Conservation (phyloP, 1,139 yeast genomes). For the Suhomyces bokatorum region DNA sequence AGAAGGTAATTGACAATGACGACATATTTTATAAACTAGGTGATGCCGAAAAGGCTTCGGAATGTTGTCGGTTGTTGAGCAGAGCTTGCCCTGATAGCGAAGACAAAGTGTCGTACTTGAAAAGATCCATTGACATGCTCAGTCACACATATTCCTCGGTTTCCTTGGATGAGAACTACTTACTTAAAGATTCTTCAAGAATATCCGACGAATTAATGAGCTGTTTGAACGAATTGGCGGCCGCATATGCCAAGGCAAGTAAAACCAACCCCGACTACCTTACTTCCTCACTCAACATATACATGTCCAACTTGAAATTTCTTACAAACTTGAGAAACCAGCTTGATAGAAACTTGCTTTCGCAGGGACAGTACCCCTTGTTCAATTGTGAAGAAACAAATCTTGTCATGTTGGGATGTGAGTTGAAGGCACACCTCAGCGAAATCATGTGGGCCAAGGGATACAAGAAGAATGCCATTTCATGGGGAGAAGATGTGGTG, state of each 20-base stretch:
- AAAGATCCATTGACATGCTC: constrained; percentile 46
- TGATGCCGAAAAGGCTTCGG: constrained; percentile 46
- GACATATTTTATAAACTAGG: constrained; percentile 42
- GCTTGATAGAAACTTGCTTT: constrained; percentile 20
- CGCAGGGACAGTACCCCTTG: constrained; percentile 38
- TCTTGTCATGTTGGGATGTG: constrained; percentile 31
- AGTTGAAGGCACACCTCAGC: constrained; percentile 58
- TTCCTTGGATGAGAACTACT: constrained; percentile 26
- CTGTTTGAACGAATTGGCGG: constrained; percentile 40
- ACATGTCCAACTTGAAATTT: constrained; percentile 37
- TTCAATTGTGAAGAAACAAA: constrained; percentile 39
- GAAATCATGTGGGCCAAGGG: constrained; percentile 68
- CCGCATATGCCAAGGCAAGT: constrained; percentile 26
- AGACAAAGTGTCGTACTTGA: constrained; percentile 37
- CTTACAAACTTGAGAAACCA: constrained; percentile 24
- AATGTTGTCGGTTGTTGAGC: constrained; percentile 42
- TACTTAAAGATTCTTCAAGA: constrained; percentile 29
- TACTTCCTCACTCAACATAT: constrained; percentile 35
- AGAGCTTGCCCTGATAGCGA: constrained; percentile 26
- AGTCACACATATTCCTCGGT: constrained; percentile 30
- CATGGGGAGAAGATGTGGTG: constrained; percentile 61
- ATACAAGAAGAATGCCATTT: constrained; percentile 51
- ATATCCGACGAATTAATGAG: constrained; percentile 42
- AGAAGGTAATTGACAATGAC: constrained; percentile 37
- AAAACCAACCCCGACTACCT: constrained; percentile 17